Evolutionary conservation across 257 asterid species (phyloP), one percentile per base, ranked within the genome.

Genomic region (Scutellaria galericulata): DNA sequence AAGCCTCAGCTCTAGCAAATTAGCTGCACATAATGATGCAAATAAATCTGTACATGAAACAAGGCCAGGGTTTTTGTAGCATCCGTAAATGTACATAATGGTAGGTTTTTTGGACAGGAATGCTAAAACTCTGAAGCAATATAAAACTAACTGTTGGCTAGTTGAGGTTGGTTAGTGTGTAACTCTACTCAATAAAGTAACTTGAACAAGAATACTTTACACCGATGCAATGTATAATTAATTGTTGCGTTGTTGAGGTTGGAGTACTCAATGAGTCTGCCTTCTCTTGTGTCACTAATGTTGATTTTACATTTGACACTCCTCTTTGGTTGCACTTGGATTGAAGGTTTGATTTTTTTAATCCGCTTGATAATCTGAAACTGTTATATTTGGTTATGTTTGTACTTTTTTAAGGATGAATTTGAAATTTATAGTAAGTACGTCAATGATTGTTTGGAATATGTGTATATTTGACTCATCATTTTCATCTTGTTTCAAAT

Each of bases 21-120:
- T 77, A 63, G 57, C 75, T 51, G 84, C 83, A 71, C 85, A 73
- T 55, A 54, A 70, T n/a, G 81, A 68, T 45, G 45, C 74, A 45
- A 68, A 56, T 69, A 72, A 57, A 65, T 77, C 68, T 68, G 83
- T 78, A 72, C 74, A 77, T 60, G 86, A 81, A 75, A 52, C 79
- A 63, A 68, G 82, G 69, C 52, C 87, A 41, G 89, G 89, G 70
- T 83, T 78, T 76, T 60, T 83, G 81, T 84, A 86, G 82, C 67
- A 63, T 37, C 70, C 75, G 80, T 31, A 52, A 72, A 83, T 80
- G 80, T 70, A 27, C 62, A 58, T 52, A 60, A n/a, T 48, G 71
- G 67, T 57, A 35, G 55, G 27, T 71, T 47, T 53, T 75, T 31
- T 60, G 71, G 62, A 65, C 64, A 72, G 61, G 80, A 60, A 54